Evolutionary conservation across 208 protist genomes (phyloP), one percentile per base, ranked within the genome.

Genomic region (Willaertia magna): DNA sequence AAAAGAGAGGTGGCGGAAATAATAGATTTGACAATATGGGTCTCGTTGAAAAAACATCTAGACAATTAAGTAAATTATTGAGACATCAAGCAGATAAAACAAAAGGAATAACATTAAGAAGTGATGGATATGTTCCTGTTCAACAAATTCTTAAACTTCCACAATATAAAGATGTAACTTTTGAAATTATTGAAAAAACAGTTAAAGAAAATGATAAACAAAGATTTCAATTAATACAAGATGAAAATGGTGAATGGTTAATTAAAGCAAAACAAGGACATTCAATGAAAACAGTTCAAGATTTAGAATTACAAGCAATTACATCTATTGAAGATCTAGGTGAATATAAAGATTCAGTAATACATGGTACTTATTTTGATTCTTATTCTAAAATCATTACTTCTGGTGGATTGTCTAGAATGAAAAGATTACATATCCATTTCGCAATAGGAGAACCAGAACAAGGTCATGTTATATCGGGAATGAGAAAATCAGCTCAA

Each of bases 401-500:
- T n/a, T 92, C 89, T 47, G 94, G 94, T 43, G 51, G 51, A 4
- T 87, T 96, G 2, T 93, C 89, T 42, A 87, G 90, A 47, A 96
- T 96, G 94, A 86, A 49, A 0, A 89, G 93, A 34, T 89, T 93
- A 74, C 93, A 96, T 88, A 95, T 97, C 76, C 95, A 97, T 89
- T 96, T 96, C 85, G 92, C 95, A 40, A 92, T 91, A 74, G 92
- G 93, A 20, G 86, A 94, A 6, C 82, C 87, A 14, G 85, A 55
- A 20, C 78, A 79, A 49, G 46, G 46, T 3, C 85, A 85, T 7
- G 93, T 95, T n/a, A 95, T 96, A 52, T 94, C 92, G 49, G 95
- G 95, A 14, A 95, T 96, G 93, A 91, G 95, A 52, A 47, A 39
- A 0, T 88, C 87, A 49, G 90, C 87, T 74, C 76, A 95, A 86